Evolutionary conservation across 768 basidiomycete genomes (phyloP), one percentile per base, ranked within the genome.

Genomic region (Butyriboletus loyo): DNA sequence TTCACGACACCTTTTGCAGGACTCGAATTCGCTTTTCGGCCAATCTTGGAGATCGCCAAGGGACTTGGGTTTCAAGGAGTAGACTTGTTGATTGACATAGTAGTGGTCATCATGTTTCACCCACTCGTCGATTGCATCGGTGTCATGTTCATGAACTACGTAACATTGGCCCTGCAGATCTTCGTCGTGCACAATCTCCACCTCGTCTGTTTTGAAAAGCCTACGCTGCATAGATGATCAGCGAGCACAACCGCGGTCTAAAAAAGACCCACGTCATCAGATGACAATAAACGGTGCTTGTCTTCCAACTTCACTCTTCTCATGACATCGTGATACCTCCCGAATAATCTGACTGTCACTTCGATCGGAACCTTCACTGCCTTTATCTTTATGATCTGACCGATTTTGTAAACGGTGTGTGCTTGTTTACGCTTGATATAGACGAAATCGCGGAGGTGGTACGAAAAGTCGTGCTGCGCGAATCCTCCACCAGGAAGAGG

Each of bases 381-480:
- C 37, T 58, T 56, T 19, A 86, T 63, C 5, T 67, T 61, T 15
- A 71, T 54, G 35, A 90, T 79, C 57, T 87, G 86, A 0, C 76
- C 85, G 47, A 89, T 80, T 6, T 72, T 63, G 38, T 85, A 73
- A 24, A 52, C 59, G 15, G 62, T 50, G 11, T 70, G 57, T 11
- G 58, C 57, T 14, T 59, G 50, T 32, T 66, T 54, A 15, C 70
- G 68, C 36, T 72, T 74, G 35, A 86, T 47, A 60, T 86, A 89
- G 10, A 87, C 75, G 54, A 81, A 87, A 55, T 89, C 88, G 40
- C 75, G 45, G 9, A 71, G 48, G 58, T 89, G 88, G 61, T 83
- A 89, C 1, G 62, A 55, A 10, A 72, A 63, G 4, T 79, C 79
- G 37, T 72, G 62, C 14, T 76, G 70, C 2, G 74, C 60, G 25